Evolutionary conservation across 495 filamentous ascomycete genomes (phyloP).

Genomic region (Talaromyces proteolyticus): DNA sequence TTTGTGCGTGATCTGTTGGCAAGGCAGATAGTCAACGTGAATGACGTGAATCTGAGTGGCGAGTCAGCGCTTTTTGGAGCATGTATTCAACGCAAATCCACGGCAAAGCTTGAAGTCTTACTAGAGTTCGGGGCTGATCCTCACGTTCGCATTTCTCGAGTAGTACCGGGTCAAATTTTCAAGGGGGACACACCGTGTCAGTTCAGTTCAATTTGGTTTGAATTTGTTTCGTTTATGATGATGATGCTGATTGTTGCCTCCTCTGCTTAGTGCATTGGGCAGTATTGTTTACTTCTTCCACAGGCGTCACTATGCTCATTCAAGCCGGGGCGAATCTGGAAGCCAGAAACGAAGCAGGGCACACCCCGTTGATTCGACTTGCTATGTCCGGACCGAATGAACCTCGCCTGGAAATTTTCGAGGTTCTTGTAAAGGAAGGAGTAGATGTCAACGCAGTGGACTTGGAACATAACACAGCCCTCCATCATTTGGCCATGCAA

Average conservation of each 20-base stretch:
- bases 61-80: slow-evolving; percentile 4
- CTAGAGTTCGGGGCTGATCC: slow-evolving; percentile 1
- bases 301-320: slow-evolving; percentile 1
- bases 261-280: slow-evolving; percentile 4
- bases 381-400: not conserved
- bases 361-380: slow-evolving; percentile 2
- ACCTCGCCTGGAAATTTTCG: not conserved
- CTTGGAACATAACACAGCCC: slow-evolving; percentile 2
- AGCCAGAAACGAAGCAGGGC: slow-evolving; percentile 1
- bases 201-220: not conserved
- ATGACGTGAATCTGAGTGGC: slow-evolving; percentile 1
- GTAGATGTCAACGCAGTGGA: slow-evolving; percentile 6
- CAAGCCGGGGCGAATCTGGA: slow-evolving; percentile 1
- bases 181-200: slow-evolving; percentile 1
- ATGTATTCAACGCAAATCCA: not conserved
- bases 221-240: slow-evolving; percentile 1
- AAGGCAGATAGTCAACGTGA: slow-evolving; percentile 5
- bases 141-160: slow-evolving; percentile 2
- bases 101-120: not conserved
- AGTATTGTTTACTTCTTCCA: not conserved
- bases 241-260: not conserved
- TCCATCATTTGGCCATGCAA: slow-evolving; percentile 4
- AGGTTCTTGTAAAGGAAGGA: slow-evolving; percentile 1
- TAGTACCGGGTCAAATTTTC: not conserved
- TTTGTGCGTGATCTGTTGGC: slow-evolving; percentile 3